A percentile compares a stretch with the other conserved stretches of the same genome.
These are phyloP conservation scores for Globisporangium paddicum DNA, from an alignment of 352 stramenopile species.

Conservation along the genomic window DNA sequence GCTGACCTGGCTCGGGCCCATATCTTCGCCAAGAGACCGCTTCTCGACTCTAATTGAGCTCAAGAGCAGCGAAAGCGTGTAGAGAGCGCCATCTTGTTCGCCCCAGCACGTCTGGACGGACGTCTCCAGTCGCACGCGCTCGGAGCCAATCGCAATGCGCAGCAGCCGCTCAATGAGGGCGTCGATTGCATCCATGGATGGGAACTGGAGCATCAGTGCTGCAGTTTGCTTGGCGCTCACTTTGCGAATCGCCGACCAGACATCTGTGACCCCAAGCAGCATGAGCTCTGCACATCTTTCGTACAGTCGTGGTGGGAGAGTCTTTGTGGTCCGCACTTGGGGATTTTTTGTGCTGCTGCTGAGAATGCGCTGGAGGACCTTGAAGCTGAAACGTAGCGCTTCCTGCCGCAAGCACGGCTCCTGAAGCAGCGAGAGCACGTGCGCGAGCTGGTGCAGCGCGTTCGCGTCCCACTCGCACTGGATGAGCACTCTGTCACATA, in stretches of 20 bases:
- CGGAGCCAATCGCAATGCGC: conserved; percentile 22
- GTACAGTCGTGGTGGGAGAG: neutral
- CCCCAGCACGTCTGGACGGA: conserved; percentile 28
- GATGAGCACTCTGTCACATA: conserved; percentile 13
- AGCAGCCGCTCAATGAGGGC: conserved; percentile 38
- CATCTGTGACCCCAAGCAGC: conserved; percentile 46
- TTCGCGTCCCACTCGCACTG: conserved; percentile 17
- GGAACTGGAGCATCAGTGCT: conserved; percentile 23
- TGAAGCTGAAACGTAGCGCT: conserved; percentile 27
- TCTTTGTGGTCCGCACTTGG: neutral
- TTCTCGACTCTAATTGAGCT: conserved; percentile 22
- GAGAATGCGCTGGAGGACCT: conserved; percentile 13
- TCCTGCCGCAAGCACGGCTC: conserved; percentile 36
- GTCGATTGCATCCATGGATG: conserved; percentile 29
- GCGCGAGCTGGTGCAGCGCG: conserved; percentile 10
- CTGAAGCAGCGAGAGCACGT: conserved; percentile 23
- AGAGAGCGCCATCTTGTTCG: conserved; percentile 43
- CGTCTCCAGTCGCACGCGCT: conserved; percentile 21
- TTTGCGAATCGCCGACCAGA: conserved; percentile 71
- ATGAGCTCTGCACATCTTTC: conserved; percentile 21
- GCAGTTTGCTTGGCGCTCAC: conserved; percentile 24
- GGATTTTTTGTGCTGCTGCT: neutral
- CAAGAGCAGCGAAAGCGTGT: conserved; percentile 31
- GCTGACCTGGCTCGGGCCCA: neutral
- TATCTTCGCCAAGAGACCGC: neutral